Evolutionary conservation across 2,329 filamentous ascomycete genomes (phyloP), one percentile per base, ranked within the genome.

Genomic region (Aspergillus ibericus): DNA sequence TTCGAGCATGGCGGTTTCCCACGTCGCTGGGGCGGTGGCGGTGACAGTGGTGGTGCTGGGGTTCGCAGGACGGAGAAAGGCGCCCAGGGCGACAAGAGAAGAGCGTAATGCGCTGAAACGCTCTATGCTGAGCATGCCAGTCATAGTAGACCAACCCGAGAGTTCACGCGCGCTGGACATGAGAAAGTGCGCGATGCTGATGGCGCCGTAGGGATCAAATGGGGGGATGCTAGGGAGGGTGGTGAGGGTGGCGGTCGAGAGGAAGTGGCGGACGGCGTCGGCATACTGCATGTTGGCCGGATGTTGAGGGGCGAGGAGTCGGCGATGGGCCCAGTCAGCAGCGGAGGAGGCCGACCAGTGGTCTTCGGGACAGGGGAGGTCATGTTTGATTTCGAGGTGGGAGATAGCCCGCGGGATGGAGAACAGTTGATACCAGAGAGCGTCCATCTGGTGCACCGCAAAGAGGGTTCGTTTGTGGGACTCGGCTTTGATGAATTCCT

Each of bases 381-480:
- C 72, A 53, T 79, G 75, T 59, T 79, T 80, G 60, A 80, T 74
- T 65, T 80, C 78, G 3, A 80, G 66, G 44, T 80, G 67, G 5
- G 67, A 69, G 42, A 69, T 66, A 9, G 61, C 67, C 35, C 67
- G 66, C 0, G 67, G 67, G 12, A 69, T 66, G 2, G 67, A 69
- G 3, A 79, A 65, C 51, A 79, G 70, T 51, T 79, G 77, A 58
- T 80, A 80, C 75, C 77, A 79, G 2, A 79, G 61, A 0, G 77
- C 70, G 56, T 80, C 78, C 25, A 79, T 70, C 55, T 80, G 77
- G 59, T 80, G 77, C 0, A 76, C 69, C 9, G 77, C 75, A 52
- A 78, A 77, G 7, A 77, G 56, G 0, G 78, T 80, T 16, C 78
- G 73, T 56, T 80, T 80, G 40, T 73, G 71, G 0, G 77, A 76